Conservation (phyloP, 2,329 filamentous ascomycete genomes). For the Colletotrichum musicola region DNA sequence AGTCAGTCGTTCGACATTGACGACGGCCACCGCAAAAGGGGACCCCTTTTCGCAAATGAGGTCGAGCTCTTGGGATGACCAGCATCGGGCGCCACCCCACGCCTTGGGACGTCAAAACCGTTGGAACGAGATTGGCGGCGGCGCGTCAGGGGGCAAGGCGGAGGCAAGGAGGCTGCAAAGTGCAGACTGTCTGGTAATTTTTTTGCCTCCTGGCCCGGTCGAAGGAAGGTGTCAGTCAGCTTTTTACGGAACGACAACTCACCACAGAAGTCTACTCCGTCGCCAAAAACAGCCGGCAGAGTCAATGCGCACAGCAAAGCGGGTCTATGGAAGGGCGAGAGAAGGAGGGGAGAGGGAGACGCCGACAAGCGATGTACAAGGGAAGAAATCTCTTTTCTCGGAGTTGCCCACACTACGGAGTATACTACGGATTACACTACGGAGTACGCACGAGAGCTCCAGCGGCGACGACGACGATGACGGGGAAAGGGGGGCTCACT, state of each 20-base stretch:
- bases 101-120: constrained; percentile 24
- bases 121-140: constrained; percentile 21
- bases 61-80: constrained; percentile 6
- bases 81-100: constrained; percentile 14
- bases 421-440: background rate
- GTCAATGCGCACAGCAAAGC: constrained; percentile 20
- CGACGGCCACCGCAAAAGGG: constrained; percentile 12
- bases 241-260: constrained; percentile 12
- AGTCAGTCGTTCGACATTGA: constrained; percentile 23
- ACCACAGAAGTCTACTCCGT: constrained; percentile 2
- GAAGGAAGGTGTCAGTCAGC: background rate
- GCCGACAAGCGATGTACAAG: background rate
- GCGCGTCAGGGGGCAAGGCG: constrained; percentile 2
- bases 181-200: background rate
- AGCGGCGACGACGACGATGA: background rate
- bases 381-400: constrained; percentile 7
- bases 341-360: no score
- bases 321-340: background rate
- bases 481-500: background rate
- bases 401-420: constrained; percentile 1
- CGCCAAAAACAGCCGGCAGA: constrained; percentile 10
- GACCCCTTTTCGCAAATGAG: constrained; percentile 12
- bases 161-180: no score
- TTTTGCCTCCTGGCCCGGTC: background rate
- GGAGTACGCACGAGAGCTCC: background rate